Base-by-base conservation (phyloP, 2,329 filamentous ascomycete species). In the Sporothrix luriei region DNA sequence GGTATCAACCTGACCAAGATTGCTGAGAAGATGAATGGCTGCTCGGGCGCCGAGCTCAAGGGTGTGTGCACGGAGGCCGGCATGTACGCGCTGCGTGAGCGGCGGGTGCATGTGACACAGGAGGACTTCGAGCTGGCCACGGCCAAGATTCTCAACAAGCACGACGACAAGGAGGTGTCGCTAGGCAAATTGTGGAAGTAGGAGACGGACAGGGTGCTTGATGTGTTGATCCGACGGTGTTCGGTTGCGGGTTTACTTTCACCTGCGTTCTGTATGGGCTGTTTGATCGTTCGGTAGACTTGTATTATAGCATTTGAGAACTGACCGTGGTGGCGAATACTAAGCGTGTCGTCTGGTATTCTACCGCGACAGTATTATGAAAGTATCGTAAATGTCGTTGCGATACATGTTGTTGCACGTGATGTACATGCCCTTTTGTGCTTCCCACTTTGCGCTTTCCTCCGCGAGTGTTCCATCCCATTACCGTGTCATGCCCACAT, bases 11-110 rank as follows among this genome's bases (percentile, higher is more conserved):
- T 99, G 74, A 97, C 88, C 76, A 99, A 99, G 88, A 97, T 98
- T 76, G 95, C 95, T 40, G 95, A 99, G 85, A 98, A 98, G 88
- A 99, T 99, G 95, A 97, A 97, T 77, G 95, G 95, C 66, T 99
- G 95, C 82, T 97, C 94, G 3, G 95, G 95, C 72, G 95, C 95
- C 68, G 95, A 99, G 82, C 82, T 99, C 76, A 99, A 99, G 88
- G 95, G 95, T 83, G 95, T 99, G 62, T 99, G 95, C 80, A 99
- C 95, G 59, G 95, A 99, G 81, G 93, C 95, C 2, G 95, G 95
- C 76, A 99, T 99, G 95, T 99, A 95, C 78, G 95, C 95, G 16
- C 85, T 99, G 73, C 90, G 95, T 75, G 95, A 99, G 83, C 87
- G 95, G 78, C 90, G 95, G 82, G 94, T 99, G 71, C 95, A 99